A percentile compares a stretch with the other conserved stretches of the same genome.
Evolutionary conservation across 2,329 filamentous ascomycete genomes (phyloP).

Genomic region (Aaosphaeria pasadenensis): DNA sequence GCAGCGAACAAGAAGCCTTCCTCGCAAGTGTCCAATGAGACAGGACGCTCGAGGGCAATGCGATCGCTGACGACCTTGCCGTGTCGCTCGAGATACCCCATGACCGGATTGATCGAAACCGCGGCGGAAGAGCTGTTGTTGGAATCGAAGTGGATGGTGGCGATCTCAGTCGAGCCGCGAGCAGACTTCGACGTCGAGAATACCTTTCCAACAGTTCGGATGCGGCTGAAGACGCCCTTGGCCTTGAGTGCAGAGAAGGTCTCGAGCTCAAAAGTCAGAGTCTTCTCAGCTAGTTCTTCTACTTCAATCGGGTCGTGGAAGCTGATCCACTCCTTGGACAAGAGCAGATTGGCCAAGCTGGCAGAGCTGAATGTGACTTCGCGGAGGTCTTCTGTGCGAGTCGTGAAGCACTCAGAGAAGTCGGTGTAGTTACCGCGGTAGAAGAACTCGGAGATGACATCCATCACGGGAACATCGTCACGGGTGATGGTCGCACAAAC

Average conservation of each 20-base stretch:
- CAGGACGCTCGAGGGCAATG: conserved; percentile 7
- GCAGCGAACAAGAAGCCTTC: conserved; percentile 8
- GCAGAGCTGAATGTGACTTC: conserved; percentile 5
- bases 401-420: conserved; percentile 8
- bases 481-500: conserved; percentile 11
- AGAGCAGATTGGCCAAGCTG: conserved; percentile 5
- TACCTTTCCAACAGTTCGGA: conserved; percentile 9
- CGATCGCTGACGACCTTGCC: conserved; percentile 7
- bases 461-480: conserved; percentile 8
- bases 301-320: conserved; percentile 4
- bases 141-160: conserved; percentile 9
- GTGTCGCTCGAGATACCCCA: conserved; percentile 17
- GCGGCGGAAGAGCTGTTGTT: background rate
- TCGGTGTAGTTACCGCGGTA: conserved; percentile 11
- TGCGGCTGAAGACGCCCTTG: conserved; percentile 2
- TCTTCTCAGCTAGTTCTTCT: conserved; percentile 7
- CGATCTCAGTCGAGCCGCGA: conserved; percentile 5
- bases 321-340: conserved; percentile 10
- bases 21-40: conserved; percentile 9
- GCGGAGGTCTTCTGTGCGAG: conserved; percentile 5
- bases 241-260: conserved; percentile 6
- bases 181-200: conserved; percentile 1
- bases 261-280: conserved; percentile 9
- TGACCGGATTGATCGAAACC: conserved; percentile 16
- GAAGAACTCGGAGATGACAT: conserved; percentile 14